phyloP scores from a whole-genome alignment of 106 monocot genomes.

The Xerophyta viscosa region DNA sequence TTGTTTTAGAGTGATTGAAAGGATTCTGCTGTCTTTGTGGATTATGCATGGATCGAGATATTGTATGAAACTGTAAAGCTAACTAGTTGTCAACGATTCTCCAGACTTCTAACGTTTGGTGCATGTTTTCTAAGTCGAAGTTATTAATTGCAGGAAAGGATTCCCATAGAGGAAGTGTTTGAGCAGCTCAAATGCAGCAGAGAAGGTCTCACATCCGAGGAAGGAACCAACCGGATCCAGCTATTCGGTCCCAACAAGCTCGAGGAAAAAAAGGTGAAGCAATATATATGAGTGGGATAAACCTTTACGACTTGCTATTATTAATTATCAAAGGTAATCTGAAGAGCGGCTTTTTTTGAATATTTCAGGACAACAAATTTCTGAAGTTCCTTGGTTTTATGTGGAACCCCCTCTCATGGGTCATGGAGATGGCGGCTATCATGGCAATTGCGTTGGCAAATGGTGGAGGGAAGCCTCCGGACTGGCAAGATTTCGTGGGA shows the following conservation, averaged over 20 bases:
- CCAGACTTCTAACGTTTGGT: too few relatives aligned
- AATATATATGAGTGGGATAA: too few relatives aligned
- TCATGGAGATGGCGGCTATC: slow-evolving; percentile 97
- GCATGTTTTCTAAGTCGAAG: too few relatives aligned
- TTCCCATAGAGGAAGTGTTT: slow-evolving; percentile 93
- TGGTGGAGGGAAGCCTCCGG: slow-evolving; percentile 71
- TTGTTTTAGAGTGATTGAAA: too few relatives aligned
- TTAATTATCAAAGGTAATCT: too few relatives aligned
- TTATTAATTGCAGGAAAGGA: slow-evolving; percentile 52
- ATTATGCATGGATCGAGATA: too few relatives aligned
- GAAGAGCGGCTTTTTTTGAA: too few relatives aligned
- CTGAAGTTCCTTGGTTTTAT: slow-evolving; percentile 97
- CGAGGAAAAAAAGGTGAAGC: slow-evolving; percentile 81
- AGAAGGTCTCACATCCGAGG: slow-evolving; percentile 69
- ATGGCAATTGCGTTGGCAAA: slow-evolving; percentile 96
- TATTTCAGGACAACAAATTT: slow-evolving; percentile 91
- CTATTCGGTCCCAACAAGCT: slow-evolving; percentile 98
- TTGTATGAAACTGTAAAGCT: too few relatives aligned
- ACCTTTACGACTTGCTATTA: too few relatives aligned
- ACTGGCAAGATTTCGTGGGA: slow-evolving; percentile 96
- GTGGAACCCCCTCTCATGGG: slow-evolving; percentile 99
- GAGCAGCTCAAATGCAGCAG: slow-evolving; percentile 83
- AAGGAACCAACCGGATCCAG: slow-evolving; percentile 51
- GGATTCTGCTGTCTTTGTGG: too few relatives aligned
- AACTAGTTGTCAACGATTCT: too few relatives aligned